Conservation (phyloP, 495 filamentous ascomycete genomes). For the Cudoniella acicularis region DNA sequence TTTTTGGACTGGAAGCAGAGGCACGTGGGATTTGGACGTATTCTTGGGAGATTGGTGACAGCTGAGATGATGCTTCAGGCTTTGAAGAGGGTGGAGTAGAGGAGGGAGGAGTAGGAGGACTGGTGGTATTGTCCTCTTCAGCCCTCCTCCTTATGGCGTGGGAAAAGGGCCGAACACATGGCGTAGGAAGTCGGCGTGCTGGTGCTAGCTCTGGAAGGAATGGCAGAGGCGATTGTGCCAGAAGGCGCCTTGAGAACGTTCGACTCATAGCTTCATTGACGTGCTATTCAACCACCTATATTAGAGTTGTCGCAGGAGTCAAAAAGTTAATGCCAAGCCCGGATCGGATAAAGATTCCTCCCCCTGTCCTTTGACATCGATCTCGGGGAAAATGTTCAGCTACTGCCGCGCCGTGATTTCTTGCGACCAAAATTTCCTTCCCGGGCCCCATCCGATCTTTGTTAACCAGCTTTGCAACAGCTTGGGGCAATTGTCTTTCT, state of each 20-base stretch:
- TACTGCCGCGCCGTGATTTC: conserved; percentile 14
- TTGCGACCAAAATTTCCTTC: conserved; percentile 11
- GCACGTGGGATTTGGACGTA: neutral
- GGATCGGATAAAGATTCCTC: conserved; percentile 4
- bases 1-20: no score
- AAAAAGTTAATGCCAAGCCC: conserved; percentile 24
- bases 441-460: conserved; percentile 13
- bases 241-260: conserved; percentile 38
- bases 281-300: neutral
- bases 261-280: conserved; percentile 35
- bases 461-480: conserved; percentile 14
- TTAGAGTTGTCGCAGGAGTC: neutral
- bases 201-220: conserved; percentile 25
- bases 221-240: conserved; percentile 38
- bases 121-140: conserved; percentile 17
- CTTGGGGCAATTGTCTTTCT: conserved; percentile 9
- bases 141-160: conserved; percentile 26
- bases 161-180: conserved; percentile 41
- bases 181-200: conserved; percentile 23
- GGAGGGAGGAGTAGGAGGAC: conserved; percentile 8
- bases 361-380: neutral
- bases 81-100: no score
- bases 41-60: neutral
- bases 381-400: conserved; percentile 21
- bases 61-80: neutral